phyloP scores from a whole-genome alignment of 805 yeast genomes.

The Candida maltosa region DNA sequence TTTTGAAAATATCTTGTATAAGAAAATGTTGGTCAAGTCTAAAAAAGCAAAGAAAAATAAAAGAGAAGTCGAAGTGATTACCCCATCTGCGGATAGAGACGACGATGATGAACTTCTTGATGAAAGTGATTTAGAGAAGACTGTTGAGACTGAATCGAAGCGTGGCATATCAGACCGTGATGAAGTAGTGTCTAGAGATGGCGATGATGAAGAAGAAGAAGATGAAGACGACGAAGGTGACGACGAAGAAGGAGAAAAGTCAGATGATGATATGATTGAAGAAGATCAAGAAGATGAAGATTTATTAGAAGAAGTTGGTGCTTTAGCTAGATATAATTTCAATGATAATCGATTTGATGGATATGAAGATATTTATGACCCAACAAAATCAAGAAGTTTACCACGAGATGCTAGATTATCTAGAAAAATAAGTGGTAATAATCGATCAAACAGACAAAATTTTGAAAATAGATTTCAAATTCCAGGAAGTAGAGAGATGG shows the following conservation, averaged over 20 bases:
- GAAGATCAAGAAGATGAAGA: constrained; percentile 3
- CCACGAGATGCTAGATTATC: constrained; percentile 3
- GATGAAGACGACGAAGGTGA: constrained; percentile 11
- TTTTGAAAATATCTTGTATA: constrained; percentile 7
- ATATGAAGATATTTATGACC: too few relatives aligned
- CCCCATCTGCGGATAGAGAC: constrained; percentile 1
- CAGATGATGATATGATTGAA: constrained; percentile 5
- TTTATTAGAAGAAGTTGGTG: neutral
- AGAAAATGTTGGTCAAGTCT: constrained; percentile 3
- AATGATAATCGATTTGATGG: neutral
- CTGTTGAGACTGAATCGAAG: too few relatives aligned
- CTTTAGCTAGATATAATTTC: neutral
- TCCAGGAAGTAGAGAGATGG: too few relatives aligned
- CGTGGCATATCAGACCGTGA: constrained; percentile 14
- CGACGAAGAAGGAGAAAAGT: constrained; percentile 11
- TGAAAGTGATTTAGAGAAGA: constrained; percentile 24
- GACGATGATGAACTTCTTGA: constrained; percentile 15
- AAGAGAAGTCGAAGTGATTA: constrained; percentile 17
- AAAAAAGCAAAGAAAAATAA: constrained; percentile 12
- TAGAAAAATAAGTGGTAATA: too few relatives aligned
- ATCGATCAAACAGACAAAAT: too few relatives aligned
- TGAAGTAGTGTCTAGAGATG: constrained; percentile 18
- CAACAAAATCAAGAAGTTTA: neutral
- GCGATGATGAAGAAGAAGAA: constrained; percentile 16
- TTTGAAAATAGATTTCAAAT: too few relatives aligned